phyloP scores from a whole-genome alignment of 768 basidiomycete species.

The Mycena latifolia region DNA sequence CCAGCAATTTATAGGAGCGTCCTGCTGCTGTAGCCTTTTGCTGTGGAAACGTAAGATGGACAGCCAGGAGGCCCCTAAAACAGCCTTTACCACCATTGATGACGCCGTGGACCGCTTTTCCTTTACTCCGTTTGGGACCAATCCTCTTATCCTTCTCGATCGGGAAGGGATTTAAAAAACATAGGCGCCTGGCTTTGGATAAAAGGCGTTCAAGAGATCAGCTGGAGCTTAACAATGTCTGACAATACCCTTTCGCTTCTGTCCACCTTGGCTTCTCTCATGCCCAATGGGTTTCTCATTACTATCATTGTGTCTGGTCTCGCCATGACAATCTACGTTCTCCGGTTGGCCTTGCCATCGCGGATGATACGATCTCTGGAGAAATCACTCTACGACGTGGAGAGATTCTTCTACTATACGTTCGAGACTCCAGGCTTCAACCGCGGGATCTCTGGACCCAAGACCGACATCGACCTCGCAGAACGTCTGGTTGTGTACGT shows the following conservation, averaged over 20 bases:
- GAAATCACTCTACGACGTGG: neutral
- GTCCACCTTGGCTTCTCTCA: neutral
- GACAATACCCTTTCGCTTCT: neutral
- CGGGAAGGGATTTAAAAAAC: neutral
- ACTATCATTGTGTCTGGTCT: neutral
- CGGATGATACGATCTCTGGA: slow-evolving; percentile 4
- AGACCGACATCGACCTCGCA: neutral
- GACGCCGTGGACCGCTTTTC: neutral
- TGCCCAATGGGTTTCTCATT: neutral
- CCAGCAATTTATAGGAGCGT: neutral
- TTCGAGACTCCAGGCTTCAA: neutral
- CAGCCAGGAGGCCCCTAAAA: neutral
- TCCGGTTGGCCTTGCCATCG: neutral
- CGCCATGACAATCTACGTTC: neutral
- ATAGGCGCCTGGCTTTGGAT: neutral
- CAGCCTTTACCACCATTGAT: no score
- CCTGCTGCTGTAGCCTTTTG: neutral
- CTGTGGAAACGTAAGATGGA: neutral
- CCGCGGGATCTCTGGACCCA: neutral
- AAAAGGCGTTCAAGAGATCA: no score
- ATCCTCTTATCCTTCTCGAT: neutral
- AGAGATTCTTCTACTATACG: neutral
- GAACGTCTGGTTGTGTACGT: neutral
- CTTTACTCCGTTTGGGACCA: neutral
- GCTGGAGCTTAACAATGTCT: neutral